phyloP scores from a whole-genome alignment of 306 rosid genomes.

The Abrus precatorius region DNA sequence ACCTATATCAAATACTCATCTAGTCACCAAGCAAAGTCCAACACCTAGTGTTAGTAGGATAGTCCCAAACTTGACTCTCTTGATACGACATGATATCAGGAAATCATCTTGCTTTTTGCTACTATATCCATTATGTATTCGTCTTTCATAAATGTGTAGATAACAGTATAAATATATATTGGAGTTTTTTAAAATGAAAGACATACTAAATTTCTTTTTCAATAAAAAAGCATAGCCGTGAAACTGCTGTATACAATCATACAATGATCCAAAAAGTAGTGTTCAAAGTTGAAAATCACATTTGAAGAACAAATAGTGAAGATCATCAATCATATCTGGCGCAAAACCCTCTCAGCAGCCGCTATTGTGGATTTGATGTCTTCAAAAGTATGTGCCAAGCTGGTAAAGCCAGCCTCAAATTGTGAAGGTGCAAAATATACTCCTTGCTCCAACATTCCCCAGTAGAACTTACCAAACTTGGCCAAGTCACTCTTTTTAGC shows the following conservation, averaged over 20 bases:
- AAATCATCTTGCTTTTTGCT: background rate
- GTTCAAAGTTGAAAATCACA: background rate
- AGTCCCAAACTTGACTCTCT: background rate
- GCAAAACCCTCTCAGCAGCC: slow-evolving; percentile 73
- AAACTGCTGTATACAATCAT: background rate
- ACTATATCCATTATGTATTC: background rate
- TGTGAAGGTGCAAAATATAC: slow-evolving; percentile 83
- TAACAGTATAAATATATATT: too few species aligned
- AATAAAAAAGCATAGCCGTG: background rate
- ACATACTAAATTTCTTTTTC: background rate
- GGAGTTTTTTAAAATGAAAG: background rate
- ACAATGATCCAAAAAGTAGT: slow-evolving; percentile 2
- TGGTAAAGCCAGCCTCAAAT: slow-evolving; percentile 83
- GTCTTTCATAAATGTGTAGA: background rate
- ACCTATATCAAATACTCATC: too few species aligned
- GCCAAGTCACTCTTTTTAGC: slow-evolving; percentile 72
- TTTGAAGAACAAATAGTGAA: background rate
- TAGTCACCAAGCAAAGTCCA: too few species aligned
- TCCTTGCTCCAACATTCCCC: slow-evolving; percentile 84
- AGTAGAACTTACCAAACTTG: slow-evolving; percentile 69
- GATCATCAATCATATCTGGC: slow-evolving; percentile 51
- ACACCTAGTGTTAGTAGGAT: too few species aligned
- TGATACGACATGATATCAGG: background rate
- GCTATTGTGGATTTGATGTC: slow-evolving; percentile 74
- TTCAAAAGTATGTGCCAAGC: slow-evolving; percentile 70